Evolutionary conservation across 1,139 yeast genomes (phyloP).

Genomic region (Taphrina betulina): DNA sequence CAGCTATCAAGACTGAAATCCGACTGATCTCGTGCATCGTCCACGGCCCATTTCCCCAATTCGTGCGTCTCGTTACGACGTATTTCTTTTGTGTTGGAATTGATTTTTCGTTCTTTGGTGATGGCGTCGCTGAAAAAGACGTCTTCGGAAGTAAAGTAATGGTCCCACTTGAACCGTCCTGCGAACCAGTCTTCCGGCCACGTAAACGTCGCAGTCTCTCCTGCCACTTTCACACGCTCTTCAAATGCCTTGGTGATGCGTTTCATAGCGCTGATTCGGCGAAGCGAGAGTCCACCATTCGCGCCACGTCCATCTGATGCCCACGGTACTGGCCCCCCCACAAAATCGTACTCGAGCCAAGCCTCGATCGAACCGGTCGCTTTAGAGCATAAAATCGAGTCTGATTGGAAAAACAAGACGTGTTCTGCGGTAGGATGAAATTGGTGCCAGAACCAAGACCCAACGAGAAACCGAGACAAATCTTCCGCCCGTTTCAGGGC

Average conservation of each 20-base stretch:
- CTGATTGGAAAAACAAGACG: conserved; percentile 17
- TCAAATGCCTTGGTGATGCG: conserved; percentile 9
- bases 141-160: conserved; percentile 11
- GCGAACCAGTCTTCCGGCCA: conserved; percentile 20
- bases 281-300: conserved; percentile 21
- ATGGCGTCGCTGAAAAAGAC: conserved; percentile 4
- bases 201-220: not conserved
- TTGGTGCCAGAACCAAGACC: conserved; percentile 26
- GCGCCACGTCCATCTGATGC: conserved; percentile 19
- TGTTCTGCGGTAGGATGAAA: conserved; percentile 14
- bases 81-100: too few species aligned
- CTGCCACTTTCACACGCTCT: not conserved
- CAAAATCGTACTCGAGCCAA: conserved; percentile 28
- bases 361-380: conserved; percentile 9
- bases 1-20: conserved; percentile 16
- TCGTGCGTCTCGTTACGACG: not conserved
- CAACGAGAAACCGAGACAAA: conserved; percentile 6
- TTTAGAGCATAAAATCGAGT: conserved; percentile 15
- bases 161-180: too few species aligned
- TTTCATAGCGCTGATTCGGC: conserved; percentile 21
- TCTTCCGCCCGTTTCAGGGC: too few species aligned
- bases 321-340: conserved; percentile 25
- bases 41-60: not conserved
- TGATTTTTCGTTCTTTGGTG: too few species aligned
- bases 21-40: conserved; percentile 6